Evolutionary conservation across 78 protist species (phyloP), one percentile per base, ranked within the genome.

Genomic region (Dictyostelium capitatum): DNA sequence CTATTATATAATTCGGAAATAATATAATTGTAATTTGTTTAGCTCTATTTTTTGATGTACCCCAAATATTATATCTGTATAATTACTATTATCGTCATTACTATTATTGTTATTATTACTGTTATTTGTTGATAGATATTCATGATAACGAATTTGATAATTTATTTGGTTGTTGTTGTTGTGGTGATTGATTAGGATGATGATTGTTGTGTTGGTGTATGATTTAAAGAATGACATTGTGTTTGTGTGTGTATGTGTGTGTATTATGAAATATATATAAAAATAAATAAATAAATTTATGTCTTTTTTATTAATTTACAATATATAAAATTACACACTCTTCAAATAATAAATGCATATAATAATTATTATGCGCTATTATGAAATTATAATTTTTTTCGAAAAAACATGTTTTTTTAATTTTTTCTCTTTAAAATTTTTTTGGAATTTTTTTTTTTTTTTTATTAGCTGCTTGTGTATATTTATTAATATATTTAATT

Each of bases 11-110:
- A 6, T 32, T 85, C 41, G 57, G 92, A 65, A 85, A 85, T 20
- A 30, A 56, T 47, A 85, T 75, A 12, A 5, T 65, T 19, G 48
- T 19, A 37, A 37, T 37, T 37, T 37, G 43, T 37, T 37, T 37
- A 37, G 1, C 43, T 37, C 43, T 1, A 37, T 37, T 37, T 37
- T 37, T 37, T 37, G 2, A 37, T 37, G 43, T 59, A 20, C 92
- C 92, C 92, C 92, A 85, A 25, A 74, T 28, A 85, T 74, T 32
- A 28, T 14, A 85, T 75, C 92, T n/a, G n/a, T n/a, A n/a, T n/a
- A n/a, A 30, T 54, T n/a, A 37, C 70, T 25, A 37, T 72, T 9
- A 1, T 72, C 28, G 19, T 79, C 47, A 32, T 67, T 67, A 12
- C 28, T 62, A 25, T 62, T 25, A 25, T 62, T 32, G 12, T 25